Evolutionary conservation across 345 rosid species (phyloP).

Genomic region (Nephelium lappaceum): DNA sequence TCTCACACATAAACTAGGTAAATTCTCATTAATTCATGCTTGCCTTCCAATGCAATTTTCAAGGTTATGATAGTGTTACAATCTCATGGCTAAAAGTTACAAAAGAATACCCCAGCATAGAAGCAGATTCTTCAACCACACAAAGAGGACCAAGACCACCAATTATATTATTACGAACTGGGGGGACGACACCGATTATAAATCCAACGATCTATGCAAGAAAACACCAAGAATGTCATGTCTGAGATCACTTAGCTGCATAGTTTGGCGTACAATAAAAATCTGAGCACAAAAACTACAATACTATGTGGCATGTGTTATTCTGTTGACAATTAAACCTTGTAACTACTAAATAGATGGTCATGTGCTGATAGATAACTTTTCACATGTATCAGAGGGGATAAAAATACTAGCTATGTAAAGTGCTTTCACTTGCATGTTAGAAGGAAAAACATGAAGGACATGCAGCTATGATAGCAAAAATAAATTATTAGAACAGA

Average conservation of each 20-base stretch:
- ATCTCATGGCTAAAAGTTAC: not conserved
- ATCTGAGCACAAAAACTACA: too few relatives aligned
- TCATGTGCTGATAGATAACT: not conserved
- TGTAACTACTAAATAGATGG: too few relatives aligned
- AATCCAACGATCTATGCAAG: conserved; percentile 34
- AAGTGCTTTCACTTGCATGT: not conserved
- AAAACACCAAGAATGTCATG: not conserved
- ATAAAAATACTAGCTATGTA: not conserved
- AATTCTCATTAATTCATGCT: too few relatives aligned
- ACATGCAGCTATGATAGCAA: not conserved
- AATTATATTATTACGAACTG: conserved; percentile 26
- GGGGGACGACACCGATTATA: conserved; percentile 33
- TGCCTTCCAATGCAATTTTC: too few relatives aligned
- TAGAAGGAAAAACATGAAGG: not conserved
- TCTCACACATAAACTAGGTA: too few relatives aligned
- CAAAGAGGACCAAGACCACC: conserved; percentile 46
- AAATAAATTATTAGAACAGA: not conserved
- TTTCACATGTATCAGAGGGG: not conserved
- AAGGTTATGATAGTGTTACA: too few relatives aligned
- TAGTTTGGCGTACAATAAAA: too few relatives aligned
- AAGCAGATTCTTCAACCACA: conserved; percentile 34
- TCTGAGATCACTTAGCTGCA: too few relatives aligned
- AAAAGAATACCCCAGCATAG: conserved; percentile 37
- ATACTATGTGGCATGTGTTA: too few relatives aligned
- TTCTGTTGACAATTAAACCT: too few relatives aligned